Evolutionary conservation across 2,329 filamentous ascomycete genomes (phyloP).

Genomic region (Lachnellula occidentalis): DNA sequence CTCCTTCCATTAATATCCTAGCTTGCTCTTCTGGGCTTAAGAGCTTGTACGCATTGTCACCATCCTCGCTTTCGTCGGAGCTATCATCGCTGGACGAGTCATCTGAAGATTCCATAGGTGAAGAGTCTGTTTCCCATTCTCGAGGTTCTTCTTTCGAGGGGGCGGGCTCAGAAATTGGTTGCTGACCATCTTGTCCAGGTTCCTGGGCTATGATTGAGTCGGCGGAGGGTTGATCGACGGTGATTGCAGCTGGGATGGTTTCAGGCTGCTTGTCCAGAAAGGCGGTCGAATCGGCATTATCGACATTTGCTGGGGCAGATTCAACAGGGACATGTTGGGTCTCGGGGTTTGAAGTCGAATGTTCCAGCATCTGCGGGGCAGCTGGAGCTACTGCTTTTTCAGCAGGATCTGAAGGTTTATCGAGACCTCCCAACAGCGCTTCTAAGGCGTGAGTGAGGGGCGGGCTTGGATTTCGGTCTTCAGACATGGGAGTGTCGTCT

Average conservation of each 20-base stretch:
- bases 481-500: neutral
- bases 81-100: conserved; percentile 48
- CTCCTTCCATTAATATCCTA: conserved; percentile 77
- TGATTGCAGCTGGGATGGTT: neutral
- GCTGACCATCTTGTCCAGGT: neutral
- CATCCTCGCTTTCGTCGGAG: conserved; percentile 48
- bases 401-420: conserved; percentile 1
- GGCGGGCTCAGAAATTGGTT: neutral
- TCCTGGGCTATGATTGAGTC: neutral
- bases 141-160: conserved; percentile 42
- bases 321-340: neutral
- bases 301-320: neutral
- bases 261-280: neutral
- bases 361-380: neutral
- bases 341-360: neutral
- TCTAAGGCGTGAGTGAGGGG: conserved; percentile 27
- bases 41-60: conserved; percentile 60
- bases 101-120: conserved; percentile 63
- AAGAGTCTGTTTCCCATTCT: conserved; percentile 82
- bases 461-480: conserved; percentile 5
- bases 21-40: conserved; percentile 79
- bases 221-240: neutral
- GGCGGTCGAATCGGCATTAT: neutral
- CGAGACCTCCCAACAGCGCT: conserved; percentile 25
- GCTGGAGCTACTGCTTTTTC: neutral